A percentile compares a stretch with the other conserved stretches of the same genome.
Conservation (phyloP, 2,329 filamentous ascomycete genomes). For the Tolypocladium cylindrosporum region DNA sequence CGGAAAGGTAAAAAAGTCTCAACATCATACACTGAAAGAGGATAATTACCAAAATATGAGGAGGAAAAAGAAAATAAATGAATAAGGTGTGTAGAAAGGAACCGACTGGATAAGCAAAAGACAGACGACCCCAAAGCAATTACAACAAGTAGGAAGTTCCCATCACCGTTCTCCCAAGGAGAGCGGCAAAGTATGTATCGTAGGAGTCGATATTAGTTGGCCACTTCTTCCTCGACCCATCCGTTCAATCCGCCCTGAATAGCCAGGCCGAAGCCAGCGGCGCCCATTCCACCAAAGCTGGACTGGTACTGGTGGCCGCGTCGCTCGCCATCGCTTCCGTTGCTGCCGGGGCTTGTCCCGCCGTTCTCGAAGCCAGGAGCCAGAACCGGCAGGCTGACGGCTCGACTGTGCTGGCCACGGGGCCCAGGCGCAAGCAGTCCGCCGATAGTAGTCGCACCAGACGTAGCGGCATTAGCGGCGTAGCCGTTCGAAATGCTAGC, state of each 20-base stretch:
- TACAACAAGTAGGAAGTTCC: conserved; percentile 32
- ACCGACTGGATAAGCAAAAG: conserved; percentile 10
- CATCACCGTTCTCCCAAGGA: conserved; percentile 17
- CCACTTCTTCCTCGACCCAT: conserved; percentile 58
- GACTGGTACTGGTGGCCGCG: conserved; percentile 58
- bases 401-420: conserved; percentile 60
- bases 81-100: conserved; percentile 4
- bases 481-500: conserved; percentile 58
- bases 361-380: conserved; percentile 55
- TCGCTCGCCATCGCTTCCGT: conserved; percentile 41
- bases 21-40: conserved; percentile 22
- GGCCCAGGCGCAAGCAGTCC: conserved; percentile 64
- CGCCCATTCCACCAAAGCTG: conserved; percentile 50
- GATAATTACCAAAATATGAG: conserved; percentile 19
- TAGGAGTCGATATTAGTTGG: conserved; percentile 32
- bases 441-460: conserved; percentile 59
- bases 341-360: conserved; percentile 37
- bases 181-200: conserved; percentile 7
- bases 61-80: conserved; percentile 2
- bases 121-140: conserved; percentile 19
- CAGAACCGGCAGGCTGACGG: conserved; percentile 75
- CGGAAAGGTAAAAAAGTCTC: conserved; percentile 6
- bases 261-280: conserved; percentile 47
- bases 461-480: conserved; percentile 37
- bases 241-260: conserved; percentile 56